These are phyloP conservation scores for Boletellus ananiceps DNA, from an alignment of 768 basidiomycete species.

Conservation along the genomic window DNA sequence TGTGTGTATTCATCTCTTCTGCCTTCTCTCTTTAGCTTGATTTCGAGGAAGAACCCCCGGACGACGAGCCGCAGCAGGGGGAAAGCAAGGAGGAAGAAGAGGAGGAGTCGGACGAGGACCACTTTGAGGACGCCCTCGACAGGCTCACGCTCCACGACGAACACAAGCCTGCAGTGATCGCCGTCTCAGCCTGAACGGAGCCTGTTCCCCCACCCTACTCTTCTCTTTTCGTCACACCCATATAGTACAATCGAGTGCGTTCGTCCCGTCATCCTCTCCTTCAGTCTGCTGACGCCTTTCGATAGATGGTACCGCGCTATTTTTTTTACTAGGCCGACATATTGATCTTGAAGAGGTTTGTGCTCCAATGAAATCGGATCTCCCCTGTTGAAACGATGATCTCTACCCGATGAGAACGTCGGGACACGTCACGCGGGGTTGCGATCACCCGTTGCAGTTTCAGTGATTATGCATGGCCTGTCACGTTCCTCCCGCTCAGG, in stretches of 20 bases:
- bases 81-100: constrained; percentile 34
- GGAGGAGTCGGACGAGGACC: constrained; percentile 37
- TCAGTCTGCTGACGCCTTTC: neutral
- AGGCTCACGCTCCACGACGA: constrained; percentile 38
- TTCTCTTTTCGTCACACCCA: neutral
- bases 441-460: too few relatives aligned
- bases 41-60: constrained; percentile 73
- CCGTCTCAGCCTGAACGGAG: constrained; percentile 15
- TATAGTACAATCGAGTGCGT: constrained; percentile 4
- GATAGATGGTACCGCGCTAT: neutral
- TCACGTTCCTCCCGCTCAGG: too few relatives aligned
- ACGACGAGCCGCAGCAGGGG: constrained; percentile 34
- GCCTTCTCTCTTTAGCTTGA: constrained; percentile 54
- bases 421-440: too few relatives aligned
- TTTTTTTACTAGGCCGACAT: neutral
- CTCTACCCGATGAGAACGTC: too few relatives aligned
- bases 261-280: neutral
- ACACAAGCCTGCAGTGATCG: constrained; percentile 7
- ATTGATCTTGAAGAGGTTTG: too few relatives aligned
- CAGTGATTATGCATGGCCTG: too few relatives aligned
- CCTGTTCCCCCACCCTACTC: too few relatives aligned
- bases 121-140: constrained; percentile 66
- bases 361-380: neutral
- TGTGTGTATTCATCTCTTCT: constrained; percentile 4
- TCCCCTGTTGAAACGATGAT: too few relatives aligned